These are phyloP conservation scores for Lactarius indigo DNA, from an alignment of 768 basidiomycete species.

Conservation along the genomic window DNA sequence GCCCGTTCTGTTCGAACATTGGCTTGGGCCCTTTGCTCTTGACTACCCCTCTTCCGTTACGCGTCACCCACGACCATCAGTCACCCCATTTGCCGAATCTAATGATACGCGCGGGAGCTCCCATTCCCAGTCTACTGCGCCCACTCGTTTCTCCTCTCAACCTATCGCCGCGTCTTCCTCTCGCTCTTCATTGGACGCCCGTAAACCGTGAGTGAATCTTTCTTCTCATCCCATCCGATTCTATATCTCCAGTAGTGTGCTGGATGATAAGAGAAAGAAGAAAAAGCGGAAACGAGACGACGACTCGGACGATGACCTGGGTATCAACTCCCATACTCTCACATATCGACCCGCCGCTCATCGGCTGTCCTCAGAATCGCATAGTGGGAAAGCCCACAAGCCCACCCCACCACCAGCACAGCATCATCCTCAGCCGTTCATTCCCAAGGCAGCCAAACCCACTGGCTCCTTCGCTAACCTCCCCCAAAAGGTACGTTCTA, in stretches of 20 bases:
- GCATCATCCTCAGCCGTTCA: constrained; percentile 35
- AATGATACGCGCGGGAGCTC: constrained; percentile 21
- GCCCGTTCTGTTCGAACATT: background rate
- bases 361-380: constrained; percentile 18
- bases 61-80: constrained; percentile 22
- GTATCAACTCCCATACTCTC: constrained; percentile 33
- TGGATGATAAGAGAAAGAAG: constrained; percentile 72
- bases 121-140: constrained; percentile 37
- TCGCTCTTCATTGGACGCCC: constrained; percentile 58
- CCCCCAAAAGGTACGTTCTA: constrained; percentile 47
- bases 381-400: constrained; percentile 49
- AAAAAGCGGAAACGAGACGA: constrained; percentile 82
- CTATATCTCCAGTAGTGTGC: constrained; percentile 27
- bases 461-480: constrained; percentile 39
- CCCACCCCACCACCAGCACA: constrained; percentile 39
- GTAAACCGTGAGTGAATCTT: constrained; percentile 49
- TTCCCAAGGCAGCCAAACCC: constrained; percentile 57
- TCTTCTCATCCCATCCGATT: constrained; percentile 13
- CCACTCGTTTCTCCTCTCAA: constrained; percentile 43
- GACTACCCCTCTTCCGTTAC: background rate
- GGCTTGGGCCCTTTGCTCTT: background rate
- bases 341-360: constrained; percentile 12
- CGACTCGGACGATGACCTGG: constrained; percentile 67
- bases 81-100: constrained; percentile 52
- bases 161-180: constrained; percentile 42